Percentiles rank a stretch among this genome's conserved stretches.
Evolutionary conservation across 169 alveolate genomes (phyloP).

Genomic region (Plasmodium relictum): DNA sequence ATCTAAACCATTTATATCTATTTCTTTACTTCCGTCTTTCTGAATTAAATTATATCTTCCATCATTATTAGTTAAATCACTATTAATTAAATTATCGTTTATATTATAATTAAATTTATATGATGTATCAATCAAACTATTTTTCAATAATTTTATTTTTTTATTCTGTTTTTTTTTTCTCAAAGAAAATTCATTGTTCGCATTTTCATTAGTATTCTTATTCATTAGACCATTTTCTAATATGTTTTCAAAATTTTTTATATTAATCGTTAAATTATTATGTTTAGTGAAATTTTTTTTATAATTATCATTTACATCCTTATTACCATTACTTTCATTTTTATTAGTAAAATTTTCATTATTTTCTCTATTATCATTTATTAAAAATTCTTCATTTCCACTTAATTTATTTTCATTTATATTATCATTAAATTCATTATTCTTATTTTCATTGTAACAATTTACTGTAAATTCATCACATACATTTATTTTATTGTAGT

Average conservation of each 20-base stretch:
- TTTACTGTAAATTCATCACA: background rate
- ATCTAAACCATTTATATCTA: background rate
- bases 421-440: background rate
- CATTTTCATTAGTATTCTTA: background rate
- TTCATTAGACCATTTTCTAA: background rate
- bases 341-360: background rate
- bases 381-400: background rate
- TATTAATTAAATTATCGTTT: background rate
- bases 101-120: background rate
- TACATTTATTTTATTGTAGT: background rate
- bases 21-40: background rate
- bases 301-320: background rate
- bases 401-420: background rate
- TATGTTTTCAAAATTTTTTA: background rate
- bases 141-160: background rate
- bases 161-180: constrained; percentile 4
- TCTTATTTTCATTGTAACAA: background rate
- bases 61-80: background rate
- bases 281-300: background rate
- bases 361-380: background rate
- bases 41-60: background rate
- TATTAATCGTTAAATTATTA: too few relatives aligned
- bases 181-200: background rate
- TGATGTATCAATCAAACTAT: background rate
- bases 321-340: background rate